Base-by-base conservation (phyloP, 345 rosid genomes). In the Moricandia arvensis region DNA sequence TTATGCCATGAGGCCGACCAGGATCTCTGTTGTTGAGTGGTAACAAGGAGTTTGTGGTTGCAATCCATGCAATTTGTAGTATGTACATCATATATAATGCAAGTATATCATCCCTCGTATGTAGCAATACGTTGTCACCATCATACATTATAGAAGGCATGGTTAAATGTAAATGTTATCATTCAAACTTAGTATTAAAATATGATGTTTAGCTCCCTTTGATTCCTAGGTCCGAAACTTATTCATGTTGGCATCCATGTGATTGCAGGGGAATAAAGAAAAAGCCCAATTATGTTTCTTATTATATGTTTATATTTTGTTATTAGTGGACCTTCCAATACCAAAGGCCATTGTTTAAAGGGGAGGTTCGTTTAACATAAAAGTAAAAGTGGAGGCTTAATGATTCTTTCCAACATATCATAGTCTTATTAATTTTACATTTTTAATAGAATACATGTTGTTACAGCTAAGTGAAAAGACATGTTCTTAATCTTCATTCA, bases 341-440 rank as follows among this genome's bases (percentile, higher is more conserved):
- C 67, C 75, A 77, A 77, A 33, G 76, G 80, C 76, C 62, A 71
- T 71, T 59, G 76, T 71, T 65, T 77, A 77, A 77, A 77, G 80
- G 10, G 13, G 7, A 76, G 59, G 65, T 70, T 76, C 54, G 72
- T 71, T 43, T 41, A 57, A 70, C 66, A 49, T 18, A 29, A 38
- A 63, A 70, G 45, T 41, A 31, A 76, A 63, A 43, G 80, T 34
- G 68, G 63, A 66, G 61, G 66, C 34, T 38, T 55, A 53, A 43
- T 58, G 66, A 77, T 77, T 70, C 67, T 43, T 70, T 45, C 61
- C 68, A 67, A 35, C 67, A 67, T 24, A 30, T 13, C 12, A 31
- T 59, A 66, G 38, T 47, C 71, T 73, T 51, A 34, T 10, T 35
- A 59, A 8, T 10, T 67, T 31, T 13, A 53, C 64, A 54, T 16